Conservation (phyloP, 139 green algal species). For the Chlamydomonas schloesseri region DNA sequence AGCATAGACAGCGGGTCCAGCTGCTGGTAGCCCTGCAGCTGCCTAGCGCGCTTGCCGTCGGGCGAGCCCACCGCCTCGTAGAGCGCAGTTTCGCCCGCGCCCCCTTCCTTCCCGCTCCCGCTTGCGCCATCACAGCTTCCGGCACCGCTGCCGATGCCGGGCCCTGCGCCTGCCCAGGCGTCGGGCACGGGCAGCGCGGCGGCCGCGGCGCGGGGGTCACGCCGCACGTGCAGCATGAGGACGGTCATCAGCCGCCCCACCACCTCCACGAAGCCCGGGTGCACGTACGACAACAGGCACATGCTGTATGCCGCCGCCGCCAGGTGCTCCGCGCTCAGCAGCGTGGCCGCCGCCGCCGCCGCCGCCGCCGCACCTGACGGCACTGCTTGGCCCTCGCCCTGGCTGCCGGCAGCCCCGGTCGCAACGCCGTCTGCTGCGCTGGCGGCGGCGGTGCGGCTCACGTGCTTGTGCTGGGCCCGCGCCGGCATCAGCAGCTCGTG, state of each 20-base stretch:
- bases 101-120: too few species aligned
- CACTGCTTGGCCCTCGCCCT: neutral
- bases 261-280: neutral
- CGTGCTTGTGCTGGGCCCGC: too few species aligned
- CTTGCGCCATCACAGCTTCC: neutral
- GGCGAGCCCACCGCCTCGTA: too few species aligned
- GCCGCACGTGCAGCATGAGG: neutral
- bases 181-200: neutral
- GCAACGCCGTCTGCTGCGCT: too few species aligned
- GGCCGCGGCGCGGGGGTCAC: neutral
- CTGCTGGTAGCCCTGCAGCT: neutral
- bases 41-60: too few species aligned
- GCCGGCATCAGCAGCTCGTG: neutral
- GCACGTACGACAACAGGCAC: neutral
- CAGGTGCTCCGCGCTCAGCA: neutral
- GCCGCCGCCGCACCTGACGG: neutral
- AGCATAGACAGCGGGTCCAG: neutral
- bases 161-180: neutral
- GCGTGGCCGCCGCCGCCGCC: neutral
- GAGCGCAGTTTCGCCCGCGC: neutral
- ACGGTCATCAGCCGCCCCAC: neutral
- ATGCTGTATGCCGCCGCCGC: slow-evolving; percentile 12
- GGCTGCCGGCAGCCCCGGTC: too few species aligned
- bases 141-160: neutral
- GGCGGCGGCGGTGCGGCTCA: too few species aligned